Evolutionary conservation across 2,329 filamentous ascomycete species (phyloP).

Genomic region (Cladosporium sp.): DNA sequence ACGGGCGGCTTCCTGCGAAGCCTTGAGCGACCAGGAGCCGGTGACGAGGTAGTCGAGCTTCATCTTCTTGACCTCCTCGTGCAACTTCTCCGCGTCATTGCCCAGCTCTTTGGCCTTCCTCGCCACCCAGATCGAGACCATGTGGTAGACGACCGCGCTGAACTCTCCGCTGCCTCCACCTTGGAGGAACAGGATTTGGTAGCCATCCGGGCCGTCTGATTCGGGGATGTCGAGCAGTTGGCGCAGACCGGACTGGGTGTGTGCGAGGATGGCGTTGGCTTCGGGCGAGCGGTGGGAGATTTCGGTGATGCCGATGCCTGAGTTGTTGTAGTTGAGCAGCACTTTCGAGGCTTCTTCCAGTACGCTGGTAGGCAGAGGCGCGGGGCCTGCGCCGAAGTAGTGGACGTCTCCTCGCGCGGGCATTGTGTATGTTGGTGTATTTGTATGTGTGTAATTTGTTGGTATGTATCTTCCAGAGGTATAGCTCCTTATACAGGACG

Average conservation of each 20-base stretch:
- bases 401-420: slow-evolving; percentile 71
- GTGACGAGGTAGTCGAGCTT: slow-evolving; percentile 89
- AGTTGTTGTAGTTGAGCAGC: slow-evolving; percentile 77
- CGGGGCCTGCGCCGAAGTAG: slow-evolving; percentile 90
- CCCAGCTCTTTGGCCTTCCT: slow-evolving; percentile 61
- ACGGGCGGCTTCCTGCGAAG: slow-evolving; percentile 76
- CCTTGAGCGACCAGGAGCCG: slow-evolving; percentile 88
- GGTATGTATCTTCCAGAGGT: background rate
- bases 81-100: slow-evolving; percentile 59
- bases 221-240: slow-evolving; percentile 77
- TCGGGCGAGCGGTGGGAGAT: slow-evolving; percentile 83
- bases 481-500: background rate
- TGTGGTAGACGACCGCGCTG: slow-evolving; percentile 78
- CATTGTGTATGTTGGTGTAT: slow-evolving; percentile 51
- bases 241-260: slow-evolving; percentile 72
- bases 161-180: slow-evolving; percentile 85
- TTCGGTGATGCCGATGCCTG: slow-evolving; percentile 83
- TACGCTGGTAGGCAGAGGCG: slow-evolving; percentile 78
- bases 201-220: slow-evolving; percentile 75
- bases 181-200: slow-evolving; percentile 87
- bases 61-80: slow-evolving; percentile 67
- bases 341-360: slow-evolving; percentile 74
- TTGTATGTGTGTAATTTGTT: background rate
- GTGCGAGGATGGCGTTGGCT: slow-evolving; percentile 75
- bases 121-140: slow-evolving; percentile 80